These are phyloP conservation scores for Adansonia grandidieri DNA, from an alignment of 441 rosid genomes.

Conservation along the genomic window DNA sequence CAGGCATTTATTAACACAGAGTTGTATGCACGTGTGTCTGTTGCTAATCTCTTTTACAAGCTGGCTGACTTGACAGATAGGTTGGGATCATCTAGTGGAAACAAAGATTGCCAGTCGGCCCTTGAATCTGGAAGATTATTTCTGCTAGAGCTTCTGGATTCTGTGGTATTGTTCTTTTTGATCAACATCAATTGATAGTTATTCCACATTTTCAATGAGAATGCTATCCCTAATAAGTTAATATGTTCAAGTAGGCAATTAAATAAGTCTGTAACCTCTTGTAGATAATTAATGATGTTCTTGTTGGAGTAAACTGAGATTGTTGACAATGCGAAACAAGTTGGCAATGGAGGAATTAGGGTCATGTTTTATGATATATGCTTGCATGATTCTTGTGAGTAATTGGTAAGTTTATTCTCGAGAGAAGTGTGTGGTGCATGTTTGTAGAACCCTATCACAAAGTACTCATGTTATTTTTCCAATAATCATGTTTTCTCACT, in stretches of 20 bases:
- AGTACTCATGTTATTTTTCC: conserved; percentile 1
- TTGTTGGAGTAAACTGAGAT: neutral
- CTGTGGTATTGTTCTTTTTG: conserved; percentile 59
- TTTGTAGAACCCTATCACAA: neutral
- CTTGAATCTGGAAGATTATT: conserved; percentile 81
- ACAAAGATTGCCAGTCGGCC: conserved; percentile 55
- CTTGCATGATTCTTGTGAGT: conserved; percentile 16
- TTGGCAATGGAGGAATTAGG: neutral
- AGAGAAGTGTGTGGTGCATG: neutral
- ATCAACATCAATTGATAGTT: conserved; percentile 6
- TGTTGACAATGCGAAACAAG: conserved; percentile 8
- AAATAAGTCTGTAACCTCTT: conserved; percentile 5
- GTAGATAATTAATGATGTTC: neutral
- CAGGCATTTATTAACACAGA: conserved; percentile 93
- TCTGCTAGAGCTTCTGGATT: conserved; percentile 82
- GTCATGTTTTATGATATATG: neutral
- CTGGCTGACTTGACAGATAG: conserved; percentile 62
- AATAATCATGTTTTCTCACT: conserved; percentile 9
- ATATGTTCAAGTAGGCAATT: conserved; percentile 1
- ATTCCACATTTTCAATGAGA: neutral
- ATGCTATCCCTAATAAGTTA: conserved; percentile 5
- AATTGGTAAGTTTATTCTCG: conserved; percentile 10
- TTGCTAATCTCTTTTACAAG: conserved; percentile 77
- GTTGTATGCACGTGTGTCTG: conserved; percentile 90
- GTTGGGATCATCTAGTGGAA: conserved; percentile 52